Evolutionary conservation across 2,329 filamentous ascomycete species (phyloP), one percentile per base, ranked within the genome.

Genomic region (Ophiostoma sp.): DNA sequence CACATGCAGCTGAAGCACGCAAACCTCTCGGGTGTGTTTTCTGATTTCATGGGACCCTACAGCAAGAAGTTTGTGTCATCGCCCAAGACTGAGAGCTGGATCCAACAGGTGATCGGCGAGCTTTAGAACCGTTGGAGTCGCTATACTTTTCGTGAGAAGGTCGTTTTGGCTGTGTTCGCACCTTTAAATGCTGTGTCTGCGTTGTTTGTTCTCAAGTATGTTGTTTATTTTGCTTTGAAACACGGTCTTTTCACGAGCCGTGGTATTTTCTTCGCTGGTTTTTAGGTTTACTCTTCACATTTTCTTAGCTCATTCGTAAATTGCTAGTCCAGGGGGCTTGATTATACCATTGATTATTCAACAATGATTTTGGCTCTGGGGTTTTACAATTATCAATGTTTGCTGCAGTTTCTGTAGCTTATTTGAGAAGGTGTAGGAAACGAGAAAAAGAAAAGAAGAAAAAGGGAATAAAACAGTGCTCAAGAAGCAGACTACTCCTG

Each of bases 1-100:
- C 95, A 99, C 81, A 98, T 99, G 93, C 81, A 89, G 72, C 81
- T 98, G 72, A 80, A 83, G 0, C 87, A 92, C 13, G 82, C 90
- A 74, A 78, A 89, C 39, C 78, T 98, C 76, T 85, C 81, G 72
- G 83, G 86, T 67, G 85, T 88, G 3, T 93, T 96, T 76, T 78
- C 79, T 68, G 84, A 87, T 74, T 93, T 87, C 76, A 90, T 90
- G 76, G 88, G 89, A 3, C 84, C 84, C 0, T 77, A 78, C 70
- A 80, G 80, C 70, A 80, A 79, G 75, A 77, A 75, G 62, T 82
- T 81, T 41, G 57, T 27, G 27, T 71, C 76, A 3, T 66, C 67
- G 67, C 36, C 67, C 48, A 68, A 60, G 67, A 41, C 41, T 5
- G 15, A 27, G n/a, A 57, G 8, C 23, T 13, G 4, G n/a, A 17